Base-by-base conservation (phyloP, 306 rosid genomes). In the Inga oerstediana region DNA sequence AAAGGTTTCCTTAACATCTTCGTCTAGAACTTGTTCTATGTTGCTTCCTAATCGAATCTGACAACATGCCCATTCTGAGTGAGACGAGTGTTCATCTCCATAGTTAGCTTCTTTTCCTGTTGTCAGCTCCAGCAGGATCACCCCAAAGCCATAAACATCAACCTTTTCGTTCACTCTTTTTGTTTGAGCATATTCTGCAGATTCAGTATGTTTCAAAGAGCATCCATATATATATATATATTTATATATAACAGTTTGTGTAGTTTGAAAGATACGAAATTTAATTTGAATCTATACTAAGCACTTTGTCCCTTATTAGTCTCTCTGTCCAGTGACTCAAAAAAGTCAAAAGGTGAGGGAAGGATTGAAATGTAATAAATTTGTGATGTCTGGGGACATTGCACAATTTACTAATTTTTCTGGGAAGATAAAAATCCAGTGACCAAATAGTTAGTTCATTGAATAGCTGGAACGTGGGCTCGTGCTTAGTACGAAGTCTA, bases 81-180 rank as follows among this genome's bases (percentile, higher is more conserved):
- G 89, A 30, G 91, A 79, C 13, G 88, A 83, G 84, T 88, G 35
- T 27, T 86, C 91, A 59, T 83, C 90, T 5, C 93, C 91, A 2
- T 79, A 45, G 10, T 45, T 84, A 16, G 93, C 90, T 78, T 89
- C 89, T 76, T 76, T 88, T 30, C 93, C 92, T 0, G 91, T 90
- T 15, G 78, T 67, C 74, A 91, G 82, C 79, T 91, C 95, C 20
- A 91, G 75, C 17, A 91, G 88, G 76, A 91, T 51, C 6, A 91
- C 93, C 56, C 93, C 95, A 4, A 88, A 91, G 66, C 93, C 85
- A 64, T 77, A 91, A 5, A 91, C 92, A 24, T 91, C 95, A 14
- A 90, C 81, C 84, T 90, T 91, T 80, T 91, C 92, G 43, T 84
- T 88, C 17, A 91, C 90, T 76, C 86, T 65, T 7, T 62, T 75